A percentile compares a stretch with the other conserved stretches of the same genome.
phyloP scores from a whole-genome alignment of 2,329 filamentous ascomycete genomes.

The Tolypocladium inflatum region DNA sequence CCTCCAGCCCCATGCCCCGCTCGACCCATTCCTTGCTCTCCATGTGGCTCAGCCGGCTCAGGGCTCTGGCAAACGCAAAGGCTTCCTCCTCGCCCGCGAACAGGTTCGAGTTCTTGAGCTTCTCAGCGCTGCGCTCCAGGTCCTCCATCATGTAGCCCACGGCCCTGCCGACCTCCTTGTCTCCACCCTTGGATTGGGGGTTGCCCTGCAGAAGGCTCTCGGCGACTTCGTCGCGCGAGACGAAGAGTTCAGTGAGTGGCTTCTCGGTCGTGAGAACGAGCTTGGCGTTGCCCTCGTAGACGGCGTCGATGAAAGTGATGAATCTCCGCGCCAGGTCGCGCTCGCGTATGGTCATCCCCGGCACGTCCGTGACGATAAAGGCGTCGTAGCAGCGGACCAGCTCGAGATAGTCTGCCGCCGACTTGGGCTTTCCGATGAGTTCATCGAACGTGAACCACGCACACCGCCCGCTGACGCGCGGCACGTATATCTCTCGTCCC shows the following conservation, averaged over 20 bases:
- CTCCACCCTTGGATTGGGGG: conserved; percentile 4
- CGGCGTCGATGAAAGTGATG: conserved; percentile 95
- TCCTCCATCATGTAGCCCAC: conserved; percentile 83
- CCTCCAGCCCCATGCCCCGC: conserved; percentile 60
- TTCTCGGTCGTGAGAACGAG: conserved; percentile 86
- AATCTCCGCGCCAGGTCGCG: conserved; percentile 85
- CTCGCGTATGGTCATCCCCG: conserved; percentile 79
- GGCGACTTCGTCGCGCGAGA: conserved; percentile 61
- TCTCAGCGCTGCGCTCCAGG: conserved; percentile 72
- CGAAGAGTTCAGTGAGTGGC: conserved; percentile 76
- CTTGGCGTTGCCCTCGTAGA: conserved; percentile 90
- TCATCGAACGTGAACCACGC: conserved; percentile 92
- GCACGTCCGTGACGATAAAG: conserved; percentile 85
- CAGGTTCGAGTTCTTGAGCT: conserved; percentile 75
- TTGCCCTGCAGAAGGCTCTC: conserved; percentile 43
- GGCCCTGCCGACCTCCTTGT: conserved; percentile 33
- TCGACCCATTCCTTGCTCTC: conserved; percentile 93
- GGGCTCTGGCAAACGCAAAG: conserved; percentile 86
- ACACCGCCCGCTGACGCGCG: conserved; percentile 75
- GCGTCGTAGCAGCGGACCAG: conserved; percentile 82
- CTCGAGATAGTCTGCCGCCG: conserved; percentile 92
- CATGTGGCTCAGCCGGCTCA: conserved; percentile 85
- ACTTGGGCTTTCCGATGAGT: conserved; percentile 78
- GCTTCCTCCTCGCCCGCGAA: conserved; percentile 94
- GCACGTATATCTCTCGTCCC: conserved; percentile 84